Evolutionary conservation across 805 yeast species (phyloP).

Genomic region (Candida schatavii): DNA sequence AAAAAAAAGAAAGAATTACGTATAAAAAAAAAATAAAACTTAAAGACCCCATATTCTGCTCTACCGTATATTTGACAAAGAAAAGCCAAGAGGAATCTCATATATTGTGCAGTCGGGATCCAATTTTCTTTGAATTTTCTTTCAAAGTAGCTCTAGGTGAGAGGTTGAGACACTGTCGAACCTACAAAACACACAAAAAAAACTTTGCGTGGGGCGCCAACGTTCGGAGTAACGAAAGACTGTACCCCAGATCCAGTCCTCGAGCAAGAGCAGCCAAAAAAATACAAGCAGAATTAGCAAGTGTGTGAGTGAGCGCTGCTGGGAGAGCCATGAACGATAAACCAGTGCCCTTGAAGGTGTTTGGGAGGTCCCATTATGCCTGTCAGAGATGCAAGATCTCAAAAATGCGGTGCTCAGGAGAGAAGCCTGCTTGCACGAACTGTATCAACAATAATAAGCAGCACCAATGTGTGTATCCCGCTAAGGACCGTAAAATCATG

Average conservation of each 20-base stretch:
- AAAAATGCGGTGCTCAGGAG: constrained; percentile 42
- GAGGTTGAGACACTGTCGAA: no score
- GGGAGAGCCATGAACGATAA: constrained; percentile 11
- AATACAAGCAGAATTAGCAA: no score
- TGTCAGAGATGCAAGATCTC: constrained; percentile 40
- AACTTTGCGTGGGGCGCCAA: no score
- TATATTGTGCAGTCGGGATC: not conserved
- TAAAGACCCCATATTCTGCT: not conserved
- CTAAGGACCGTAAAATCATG: constrained; percentile 39
- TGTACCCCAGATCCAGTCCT: no score
- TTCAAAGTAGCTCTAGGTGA: no score
- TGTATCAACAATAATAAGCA: constrained; percentile 32
- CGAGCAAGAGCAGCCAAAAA: no score
- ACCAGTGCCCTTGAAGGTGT: constrained; percentile 37
- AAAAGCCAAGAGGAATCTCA: not conserved
- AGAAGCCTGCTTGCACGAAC: constrained; percentile 39
- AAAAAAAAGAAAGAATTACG: not conserved
- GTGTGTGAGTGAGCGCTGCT: no score
- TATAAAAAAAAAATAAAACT: no score
- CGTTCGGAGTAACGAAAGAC: no score
- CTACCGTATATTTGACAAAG: not conserved
- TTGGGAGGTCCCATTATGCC: constrained; percentile 42
- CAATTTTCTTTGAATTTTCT: no score
- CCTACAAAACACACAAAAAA: no score
- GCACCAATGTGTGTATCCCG: constrained; percentile 33